phyloP scores from a whole-genome alignment of 495 filamentous ascomycete genomes.

The Penicillium macrosclerotiorum region DNA sequence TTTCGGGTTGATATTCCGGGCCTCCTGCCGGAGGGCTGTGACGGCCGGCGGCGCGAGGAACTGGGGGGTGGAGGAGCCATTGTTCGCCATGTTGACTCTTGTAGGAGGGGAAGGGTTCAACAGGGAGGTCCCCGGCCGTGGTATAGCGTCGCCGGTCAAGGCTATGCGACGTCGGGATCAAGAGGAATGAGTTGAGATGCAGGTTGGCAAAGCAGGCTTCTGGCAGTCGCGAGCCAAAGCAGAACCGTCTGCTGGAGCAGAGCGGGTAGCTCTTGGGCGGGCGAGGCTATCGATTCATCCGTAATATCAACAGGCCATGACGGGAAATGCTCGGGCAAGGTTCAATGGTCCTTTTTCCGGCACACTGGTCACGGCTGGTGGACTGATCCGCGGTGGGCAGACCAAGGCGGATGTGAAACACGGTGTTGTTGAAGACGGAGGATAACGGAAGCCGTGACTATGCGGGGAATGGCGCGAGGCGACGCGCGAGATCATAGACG shows the following conservation, averaged over 20 bases:
- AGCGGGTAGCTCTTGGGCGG: conserved; percentile 40
- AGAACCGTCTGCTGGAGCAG: conserved; percentile 51
- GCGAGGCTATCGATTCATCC: conserved; percentile 46
- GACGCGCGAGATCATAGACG: conserved; percentile 39
- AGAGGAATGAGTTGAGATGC: conserved; percentile 2
- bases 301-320: conserved; percentile 45
- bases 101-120: conserved; percentile 5
- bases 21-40: conserved; percentile 53
- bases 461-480: conserved; percentile 39
- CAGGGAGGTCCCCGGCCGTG: neutral
- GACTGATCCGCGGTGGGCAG: neutral
- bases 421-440: conserved; percentile 17
- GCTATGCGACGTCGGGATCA: neutral
- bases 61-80: conserved; percentile 39
- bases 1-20: conserved; percentile 40
- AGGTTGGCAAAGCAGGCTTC: neutral
- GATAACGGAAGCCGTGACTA: conserved; percentile 32
- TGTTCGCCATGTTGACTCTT: conserved; percentile 45
- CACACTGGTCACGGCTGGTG: neutral
- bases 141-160: neutral
- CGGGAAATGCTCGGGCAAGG: conserved; percentile 10
- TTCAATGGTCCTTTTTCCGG: conserved; percentile 11
- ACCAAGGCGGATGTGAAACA: conserved; percentile 10
- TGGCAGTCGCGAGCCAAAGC: conserved; percentile 24
- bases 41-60: conserved; percentile 52